phyloP scores from a whole-genome alignment of 2,329 filamentous ascomycete genomes.

The Teratosphaeria pseudoeucalypti region DNA sequence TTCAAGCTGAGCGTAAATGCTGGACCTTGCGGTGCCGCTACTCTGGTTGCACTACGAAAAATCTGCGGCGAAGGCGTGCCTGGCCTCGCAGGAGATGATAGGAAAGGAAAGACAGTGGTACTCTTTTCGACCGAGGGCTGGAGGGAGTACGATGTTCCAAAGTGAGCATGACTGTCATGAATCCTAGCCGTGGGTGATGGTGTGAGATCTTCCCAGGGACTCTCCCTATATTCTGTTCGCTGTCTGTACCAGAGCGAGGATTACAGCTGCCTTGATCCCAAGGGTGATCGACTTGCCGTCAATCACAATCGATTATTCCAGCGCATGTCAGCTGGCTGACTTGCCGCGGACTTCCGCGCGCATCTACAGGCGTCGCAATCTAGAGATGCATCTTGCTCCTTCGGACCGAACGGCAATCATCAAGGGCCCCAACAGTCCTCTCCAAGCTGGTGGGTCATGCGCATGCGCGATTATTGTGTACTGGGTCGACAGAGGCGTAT shows the following conservation, averaged over 20 bases:
- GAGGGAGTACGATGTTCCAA: constrained; percentile 39
- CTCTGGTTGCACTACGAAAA: constrained; percentile 46
- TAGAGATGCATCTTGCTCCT: neutral
- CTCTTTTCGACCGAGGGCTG: constrained; percentile 57
- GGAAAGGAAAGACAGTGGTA: constrained; percentile 47
- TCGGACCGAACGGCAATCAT: neutral
- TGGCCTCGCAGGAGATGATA: constrained; percentile 24
- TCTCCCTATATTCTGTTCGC: too few species aligned
- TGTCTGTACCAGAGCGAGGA: too few species aligned
- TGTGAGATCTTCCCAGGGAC: neutral
- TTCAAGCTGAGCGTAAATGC: constrained; percentile 36
- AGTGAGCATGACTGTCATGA: neutral
- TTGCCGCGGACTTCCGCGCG: neutral
- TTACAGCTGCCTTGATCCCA: too few species aligned
- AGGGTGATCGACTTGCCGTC: too few species aligned
- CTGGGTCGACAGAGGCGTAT: too few species aligned
- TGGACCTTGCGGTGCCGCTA: constrained; percentile 55
- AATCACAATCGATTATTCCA: too few species aligned
- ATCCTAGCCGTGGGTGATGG: neutral
- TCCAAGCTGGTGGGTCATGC: neutral
- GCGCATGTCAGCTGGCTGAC: too few species aligned
- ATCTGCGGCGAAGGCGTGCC: constrained; percentile 29
- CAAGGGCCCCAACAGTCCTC: neutral
- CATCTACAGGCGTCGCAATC: neutral
- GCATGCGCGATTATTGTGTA: neutral